A percentile compares a stretch with the other conserved stretches of the same genome.
Conservation (phyloP, 2,329 filamentous ascomycete species). For the Diaporthe vexans region DNA sequence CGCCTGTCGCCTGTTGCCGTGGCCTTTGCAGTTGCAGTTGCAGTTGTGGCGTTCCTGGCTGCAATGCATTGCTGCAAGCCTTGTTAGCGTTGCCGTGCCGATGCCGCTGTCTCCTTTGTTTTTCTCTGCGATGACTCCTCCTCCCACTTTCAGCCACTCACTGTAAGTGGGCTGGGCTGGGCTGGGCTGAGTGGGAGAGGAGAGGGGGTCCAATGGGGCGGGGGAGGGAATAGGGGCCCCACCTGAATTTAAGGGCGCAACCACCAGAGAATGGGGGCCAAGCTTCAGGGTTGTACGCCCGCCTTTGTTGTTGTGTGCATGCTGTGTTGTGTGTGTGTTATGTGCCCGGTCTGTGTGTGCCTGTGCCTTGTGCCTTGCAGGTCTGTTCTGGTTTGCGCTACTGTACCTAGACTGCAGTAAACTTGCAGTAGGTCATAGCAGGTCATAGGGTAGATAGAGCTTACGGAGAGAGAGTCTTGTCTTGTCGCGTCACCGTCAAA, state of each 20-base stretch:
- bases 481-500: slow-evolving; percentile 32
- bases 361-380: slow-evolving; percentile 19
- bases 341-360: neutral
- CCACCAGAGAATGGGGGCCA: slow-evolving; percentile 9
- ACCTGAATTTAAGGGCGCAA: slow-evolving; percentile 8
- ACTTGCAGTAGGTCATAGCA: neutral
- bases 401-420: neutral
- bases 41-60: neutral
- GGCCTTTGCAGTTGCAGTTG: slow-evolving; percentile 3
- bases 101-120: slow-evolving; percentile 17
- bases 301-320: neutral
- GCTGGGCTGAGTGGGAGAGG: neutral
- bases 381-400: slow-evolving; percentile 4
- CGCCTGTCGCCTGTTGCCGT: neutral
- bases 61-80: slow-evolving; percentile 7
- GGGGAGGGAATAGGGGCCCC: slow-evolving; percentile 7
- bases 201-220: slow-evolving; percentile 18
- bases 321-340: neutral
- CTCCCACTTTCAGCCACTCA: neutral
- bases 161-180: neutral
- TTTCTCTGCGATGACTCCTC: slow-evolving; percentile 19
- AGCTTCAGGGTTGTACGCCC: slow-evolving; percentile 10
- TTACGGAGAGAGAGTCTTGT: too few relatives aligned
- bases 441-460: neutral
- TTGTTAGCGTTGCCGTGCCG: slow-evolving; percentile 25